Evolutionary conservation across 805 yeast genomes (phyloP), one percentile per base, ranked within the genome.

Genomic region (Cyberlindnera euphorbiiphila): DNA sequence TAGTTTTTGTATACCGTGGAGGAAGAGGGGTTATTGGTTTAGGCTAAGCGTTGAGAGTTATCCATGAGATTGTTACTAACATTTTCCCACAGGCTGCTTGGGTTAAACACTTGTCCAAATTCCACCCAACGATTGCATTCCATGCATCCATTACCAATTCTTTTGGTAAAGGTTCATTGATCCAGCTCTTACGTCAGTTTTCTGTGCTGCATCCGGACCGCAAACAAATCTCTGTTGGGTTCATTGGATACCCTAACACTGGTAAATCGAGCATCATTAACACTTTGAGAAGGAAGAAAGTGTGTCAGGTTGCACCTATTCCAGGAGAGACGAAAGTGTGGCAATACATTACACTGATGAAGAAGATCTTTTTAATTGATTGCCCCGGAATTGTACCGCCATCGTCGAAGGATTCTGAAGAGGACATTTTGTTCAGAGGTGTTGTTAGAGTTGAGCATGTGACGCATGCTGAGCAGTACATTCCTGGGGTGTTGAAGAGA

Each of bases 341-440:
- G 98, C 98, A 91, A 69, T 91, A 91, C 68, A 89, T 91, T 54
- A 89, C 98, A 4, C 71, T 91, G 53, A 91, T 93, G 97, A 91
- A 91, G 71, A 76, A 91, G 49, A 91, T 91, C 36, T 91, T 89
- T 65, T 69, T 91, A 54, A 93, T 91, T 55, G 98, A 91, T 66
- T 93, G 98, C 71, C 98, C 98, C 3, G 98, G 98, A 65, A 91
- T 91, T 57, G 98, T 91, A 15, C 98, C 98, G 9, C 98, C 98
- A 19, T 84, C 94, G 13, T 60, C 79, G 20, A 87, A 81, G 54
- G 98, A 93, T 60, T 65, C 91, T 1, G 95, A 87, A 59, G 79
- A 95, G 19, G 98, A 91, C 62, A 87, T 91, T 54, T 62, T 91
- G 49, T 85, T 91, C 65, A 78, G 96, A 62, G 98, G 98, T 59